Base-by-base conservation (phyloP, 2,329 filamentous ascomycete genomes). In the Colletotrichum limetticola region DNA sequence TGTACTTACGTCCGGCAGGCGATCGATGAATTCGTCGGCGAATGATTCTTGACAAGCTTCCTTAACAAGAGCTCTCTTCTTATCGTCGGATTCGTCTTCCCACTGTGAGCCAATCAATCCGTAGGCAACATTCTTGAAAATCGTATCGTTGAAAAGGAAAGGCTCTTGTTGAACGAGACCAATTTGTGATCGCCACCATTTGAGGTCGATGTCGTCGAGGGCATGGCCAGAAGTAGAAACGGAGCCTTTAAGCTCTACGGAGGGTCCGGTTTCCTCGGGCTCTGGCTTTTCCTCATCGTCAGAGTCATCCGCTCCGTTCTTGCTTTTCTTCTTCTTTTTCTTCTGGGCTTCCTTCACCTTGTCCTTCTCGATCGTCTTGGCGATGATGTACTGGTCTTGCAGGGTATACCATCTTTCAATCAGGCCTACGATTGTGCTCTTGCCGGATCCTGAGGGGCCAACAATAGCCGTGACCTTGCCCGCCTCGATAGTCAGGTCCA, bases 381-480 rank as follows among this genome's bases (percentile, higher is more conserved):
- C 85, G 32, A 90, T 85, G n/a, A 85, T 76, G 67, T 87, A 82
- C 72, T 90, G 86, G 6, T 87, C 84, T 46, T 87, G 83, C 1
- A 92, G 83, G 2, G 90, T 89, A 78, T 95, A 95, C 91, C 92
- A 95, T 37, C 92, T 85, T 78, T 95, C 91, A 3, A 95, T 84
- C 2, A 95, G 82, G 0, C 91, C 92, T 0, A 94, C 89, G 30
- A 95, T 90, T 0, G 93, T 95, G 63, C 91, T 93, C 80, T 95
- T 95, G 0, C 93, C 93, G 5, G 89, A 91, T 0, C 93, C 93
- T 2, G 91, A 93, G 0, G 92, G 89, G 0, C 93, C 93, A 24
- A 95, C 93, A 22, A 95, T 91, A 2, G 93, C 93, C 0, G 92
- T 94, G 2, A 91, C 88, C 77, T 93, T 92, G 24, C 91, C 91